Base-by-base conservation (phyloP, 495 filamentous ascomycete genomes). In the Trichocladium antarcticum region DNA sequence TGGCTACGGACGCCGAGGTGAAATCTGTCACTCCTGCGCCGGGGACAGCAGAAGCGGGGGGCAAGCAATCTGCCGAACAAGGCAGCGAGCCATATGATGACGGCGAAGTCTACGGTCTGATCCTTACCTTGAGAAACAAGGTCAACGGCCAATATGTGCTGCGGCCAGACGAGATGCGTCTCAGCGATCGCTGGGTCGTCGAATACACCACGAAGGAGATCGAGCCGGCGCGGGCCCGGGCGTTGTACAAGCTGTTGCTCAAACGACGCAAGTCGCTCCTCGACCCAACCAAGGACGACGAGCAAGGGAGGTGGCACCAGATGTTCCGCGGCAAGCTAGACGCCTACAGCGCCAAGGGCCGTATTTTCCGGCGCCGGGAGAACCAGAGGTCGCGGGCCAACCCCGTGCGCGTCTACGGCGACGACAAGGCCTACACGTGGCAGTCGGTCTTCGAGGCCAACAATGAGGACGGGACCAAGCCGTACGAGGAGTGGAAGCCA, bases 161-260 rank as follows among this genome's bases (percentile, higher is more conserved):
- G 1, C 79, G 88, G 1, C 85, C 87, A 0, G 42, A 61, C 1
- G 39, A 71, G 1, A 60, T 93, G 36, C 53, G 27, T 0, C 39
- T 65, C 11, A 10, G 15, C 1, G 78, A 89, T 53, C 62, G 67
- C 1, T 98, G 92, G 90, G 63, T 65, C 0, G 66, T 96, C 34
- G 80, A 94, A 47, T 95, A 94, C 64, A 70, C 77, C 20, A 61
- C 95, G 27, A 64, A 71, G 37, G 84, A 92, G 57, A 59, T 75
- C 4, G 5, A 46, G 0, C 17, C 44, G 0, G 41, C 60, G 3
- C 55, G 67, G 0, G 76, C 74, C 2, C 54, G 62, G 20, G 61
- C 20, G 0, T 56, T 80, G 24, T 88, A 85, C 54, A 20, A 68
- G 14, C 58, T 60, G 40, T 63, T 73, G 22, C 69, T 75, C 49